phyloP scores from a whole-genome alignment of 192 early-diverging fungal species.

The Coemansia sp. region DNA sequence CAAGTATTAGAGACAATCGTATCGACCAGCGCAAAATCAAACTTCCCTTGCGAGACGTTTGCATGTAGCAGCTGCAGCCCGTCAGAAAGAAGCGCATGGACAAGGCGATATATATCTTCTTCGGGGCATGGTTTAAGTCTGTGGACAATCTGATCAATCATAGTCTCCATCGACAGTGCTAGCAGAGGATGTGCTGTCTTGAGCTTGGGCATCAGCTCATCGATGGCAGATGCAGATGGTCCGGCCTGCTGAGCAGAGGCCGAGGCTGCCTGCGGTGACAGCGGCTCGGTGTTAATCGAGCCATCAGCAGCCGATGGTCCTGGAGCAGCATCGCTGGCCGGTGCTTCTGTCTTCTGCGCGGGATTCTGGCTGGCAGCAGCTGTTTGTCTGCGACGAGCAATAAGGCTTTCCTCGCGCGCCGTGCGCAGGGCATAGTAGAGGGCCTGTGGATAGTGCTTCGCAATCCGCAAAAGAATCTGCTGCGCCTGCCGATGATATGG shows the following conservation, averaged over 20 bases:
- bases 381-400: slow-evolving; percentile 58
- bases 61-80: slow-evolving; percentile 68
- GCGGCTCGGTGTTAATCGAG: slow-evolving; percentile 1
- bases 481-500: slow-evolving; percentile 65
- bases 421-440: slow-evolving; percentile 94
- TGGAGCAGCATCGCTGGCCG: neutral
- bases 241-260: slow-evolving; percentile 1
- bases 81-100: slow-evolving; percentile 89
- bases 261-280: slow-evolving; percentile 10
- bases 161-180: slow-evolving; percentile 95
- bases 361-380: neutral
- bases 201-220: slow-evolving; percentile 92
- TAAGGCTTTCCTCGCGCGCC: slow-evolving; percentile 81
- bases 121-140: slow-evolving; percentile 91
- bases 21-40: slow-evolving; percentile 27
- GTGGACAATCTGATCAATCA: slow-evolving; percentile 97
- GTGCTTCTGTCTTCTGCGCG: slow-evolving; percentile 14
- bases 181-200: slow-evolving; percentile 95
- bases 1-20: slow-evolving; percentile 66
- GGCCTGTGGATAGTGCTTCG: slow-evolving; percentile 85
- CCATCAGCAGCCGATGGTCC: neutral
- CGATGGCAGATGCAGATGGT: slow-evolving; percentile 58
- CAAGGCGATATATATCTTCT: slow-evolving; percentile 96
- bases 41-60: slow-evolving; percentile 33
- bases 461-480: slow-evolving; percentile 87